Percentiles rank a stretch among this genome's conserved stretches.
Conservation (phyloP, 2,329 filamentous ascomycete genomes). For the Colletotrichum higginsianum region DNA sequence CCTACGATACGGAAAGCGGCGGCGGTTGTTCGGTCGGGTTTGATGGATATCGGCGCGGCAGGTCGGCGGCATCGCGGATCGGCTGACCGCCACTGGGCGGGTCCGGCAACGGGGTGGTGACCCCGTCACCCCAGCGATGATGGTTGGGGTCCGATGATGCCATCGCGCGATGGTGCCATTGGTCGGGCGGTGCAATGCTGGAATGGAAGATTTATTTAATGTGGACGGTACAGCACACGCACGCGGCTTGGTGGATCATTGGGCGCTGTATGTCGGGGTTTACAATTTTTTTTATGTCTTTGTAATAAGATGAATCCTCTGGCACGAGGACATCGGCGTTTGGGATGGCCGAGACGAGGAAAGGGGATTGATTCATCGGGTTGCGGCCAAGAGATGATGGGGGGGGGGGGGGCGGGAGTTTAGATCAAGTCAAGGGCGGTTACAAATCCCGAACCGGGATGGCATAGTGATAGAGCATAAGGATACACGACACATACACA, state of each 20-base stretch:
- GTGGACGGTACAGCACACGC: slow-evolving; percentile 22
- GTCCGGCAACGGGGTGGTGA: slow-evolving; percentile 9
- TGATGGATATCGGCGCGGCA: slow-evolving; percentile 38
- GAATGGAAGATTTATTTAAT: slow-evolving; percentile 10
- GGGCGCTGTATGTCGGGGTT: slow-evolving; percentile 8
- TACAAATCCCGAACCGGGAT: slow-evolving; percentile 32
- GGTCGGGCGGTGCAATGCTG: slow-evolving; percentile 3
- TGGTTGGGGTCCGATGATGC: slow-evolving; percentile 32
- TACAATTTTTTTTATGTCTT: not conserved
- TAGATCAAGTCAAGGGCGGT: not conserved
- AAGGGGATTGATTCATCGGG: not conserved
- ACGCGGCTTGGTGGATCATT: slow-evolving; percentile 5
- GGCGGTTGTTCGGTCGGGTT: not conserved
- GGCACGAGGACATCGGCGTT: slow-evolving; percentile 15
- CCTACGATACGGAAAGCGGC: not conserved
- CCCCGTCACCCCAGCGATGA: slow-evolving; percentile 16
- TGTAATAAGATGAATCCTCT: not conserved
- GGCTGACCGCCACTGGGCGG: slow-evolving; percentile 4
- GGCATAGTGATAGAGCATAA: slow-evolving; percentile 1
- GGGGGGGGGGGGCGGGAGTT: slow-evolving; percentile 23
- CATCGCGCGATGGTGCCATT: slow-evolving; percentile 33
- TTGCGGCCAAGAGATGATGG: slow-evolving; percentile 11
- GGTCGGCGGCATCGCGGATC: slow-evolving; percentile 35
- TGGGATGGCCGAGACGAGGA: slow-evolving; percentile 2
- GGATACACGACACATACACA: not conserved